phyloP scores from a whole-genome alignment of 2,329 filamentous ascomycete genomes.

The Colletotrichum navitas region DNA sequence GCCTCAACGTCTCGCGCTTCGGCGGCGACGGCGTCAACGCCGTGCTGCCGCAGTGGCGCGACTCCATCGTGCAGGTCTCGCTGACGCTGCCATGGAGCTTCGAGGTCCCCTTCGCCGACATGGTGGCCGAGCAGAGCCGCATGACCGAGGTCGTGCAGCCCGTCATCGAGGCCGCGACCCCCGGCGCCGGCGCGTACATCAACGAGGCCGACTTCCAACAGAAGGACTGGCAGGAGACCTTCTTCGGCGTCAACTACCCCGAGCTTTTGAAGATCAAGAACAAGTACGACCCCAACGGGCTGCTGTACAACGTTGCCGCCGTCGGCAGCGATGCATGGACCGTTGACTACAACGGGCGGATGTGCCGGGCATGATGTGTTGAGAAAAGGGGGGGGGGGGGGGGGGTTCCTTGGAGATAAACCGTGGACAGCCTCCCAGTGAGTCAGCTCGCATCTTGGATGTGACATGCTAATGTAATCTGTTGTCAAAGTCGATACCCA shows the following conservation, averaged over 20 bases:
- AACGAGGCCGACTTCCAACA: conserved; percentile 52
- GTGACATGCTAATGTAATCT: background rate
- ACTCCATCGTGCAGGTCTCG: conserved; percentile 51
- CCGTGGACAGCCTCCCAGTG: background rate
- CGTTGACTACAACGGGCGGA: conserved; percentile 41
- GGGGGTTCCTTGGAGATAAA: too few relatives aligned
- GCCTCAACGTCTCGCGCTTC: conserved; percentile 37
- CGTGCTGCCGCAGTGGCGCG: conserved; percentile 58
- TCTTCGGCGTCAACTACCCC: conserved; percentile 49
- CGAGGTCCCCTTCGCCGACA: conserved; percentile 35
- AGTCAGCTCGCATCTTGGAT: background rate
- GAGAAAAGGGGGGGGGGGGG: too few relatives aligned
- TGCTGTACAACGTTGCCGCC: conserved; percentile 49
- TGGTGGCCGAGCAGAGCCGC: conserved; percentile 39
- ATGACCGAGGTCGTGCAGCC: conserved; percentile 49
- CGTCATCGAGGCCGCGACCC: conserved; percentile 49
- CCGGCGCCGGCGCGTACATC: conserved; percentile 47
- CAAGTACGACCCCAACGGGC: conserved; percentile 48
- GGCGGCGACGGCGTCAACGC: conserved; percentile 47
- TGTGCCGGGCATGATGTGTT: conserved; percentile 38
- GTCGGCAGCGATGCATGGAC: conserved; percentile 49
- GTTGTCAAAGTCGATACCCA: background rate
- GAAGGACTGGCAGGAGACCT: conserved; percentile 48
- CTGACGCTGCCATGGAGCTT: conserved; percentile 41
- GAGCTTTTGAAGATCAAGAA: conserved; percentile 49